phyloP scores from a whole-genome alignment of 805 yeast species.

The Hanseniaspora jakobsenii region DNA sequence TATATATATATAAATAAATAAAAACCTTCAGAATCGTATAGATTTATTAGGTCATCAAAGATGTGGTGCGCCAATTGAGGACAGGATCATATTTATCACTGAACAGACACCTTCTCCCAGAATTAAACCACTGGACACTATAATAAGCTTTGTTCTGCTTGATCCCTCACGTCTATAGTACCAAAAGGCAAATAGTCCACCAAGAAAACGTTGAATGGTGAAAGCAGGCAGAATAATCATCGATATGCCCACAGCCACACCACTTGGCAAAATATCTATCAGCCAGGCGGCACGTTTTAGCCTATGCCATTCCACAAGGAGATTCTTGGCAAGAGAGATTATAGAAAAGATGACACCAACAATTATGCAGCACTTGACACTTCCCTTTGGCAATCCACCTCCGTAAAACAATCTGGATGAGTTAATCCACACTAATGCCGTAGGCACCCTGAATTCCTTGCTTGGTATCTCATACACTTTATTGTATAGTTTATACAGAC shows the following conservation, averaged over 20 bases:
- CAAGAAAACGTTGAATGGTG: slow-evolving; percentile 83
- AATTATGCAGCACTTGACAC: slow-evolving; percentile 43
- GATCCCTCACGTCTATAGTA: slow-evolving; percentile 39
- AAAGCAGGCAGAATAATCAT: slow-evolving; percentile 88
- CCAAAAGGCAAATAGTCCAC: slow-evolving; percentile 57
- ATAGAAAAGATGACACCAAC: slow-evolving; percentile 61
- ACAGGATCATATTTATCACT: slow-evolving; percentile 64
- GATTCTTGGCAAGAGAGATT: slow-evolving; percentile 52
- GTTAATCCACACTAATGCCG: slow-evolving; percentile 93
- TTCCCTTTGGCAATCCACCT: slow-evolving; percentile 74
- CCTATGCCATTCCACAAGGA: slow-evolving; percentile 33
- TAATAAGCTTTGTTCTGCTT: slow-evolving; percentile 59
- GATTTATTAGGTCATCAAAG: no score
- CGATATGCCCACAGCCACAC: slow-evolving; percentile 95
- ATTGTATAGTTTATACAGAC: slow-evolving; percentile 75
- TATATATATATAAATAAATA: no score
- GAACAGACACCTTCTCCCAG: slow-evolving; percentile 90
- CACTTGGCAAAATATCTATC: slow-evolving; percentile 62
- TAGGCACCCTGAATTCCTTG: slow-evolving; percentile 71
- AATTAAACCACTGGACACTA: slow-evolving; percentile 82
- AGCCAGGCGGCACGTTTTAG: slow-evolving; percentile 30
- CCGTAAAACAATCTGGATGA: slow-evolving; percentile 90
- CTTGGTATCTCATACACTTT: slow-evolving; percentile 77
- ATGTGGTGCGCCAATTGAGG: slow-evolving; percentile 58
- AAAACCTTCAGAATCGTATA: no score